Percentiles rank a stretch among this genome's conserved stretches.
These are phyloP conservation scores for Alternaria consortialis DNA, from an alignment of 2,329 filamentous ascomycete species.

Conservation along the genomic window DNA sequence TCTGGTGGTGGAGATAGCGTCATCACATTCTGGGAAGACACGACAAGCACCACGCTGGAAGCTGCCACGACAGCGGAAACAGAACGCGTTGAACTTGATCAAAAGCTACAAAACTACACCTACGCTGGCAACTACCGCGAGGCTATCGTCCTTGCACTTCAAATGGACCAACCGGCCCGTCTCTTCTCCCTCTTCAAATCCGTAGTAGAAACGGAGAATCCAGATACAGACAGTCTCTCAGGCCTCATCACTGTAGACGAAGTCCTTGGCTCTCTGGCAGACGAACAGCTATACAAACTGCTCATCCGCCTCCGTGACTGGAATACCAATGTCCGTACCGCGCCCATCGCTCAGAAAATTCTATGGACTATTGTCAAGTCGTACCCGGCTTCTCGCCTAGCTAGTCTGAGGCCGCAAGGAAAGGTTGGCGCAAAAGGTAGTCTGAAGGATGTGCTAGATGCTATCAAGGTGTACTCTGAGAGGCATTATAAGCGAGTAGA, in stretches of 20 bases:
- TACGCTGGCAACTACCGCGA: slow-evolving; percentile 87
- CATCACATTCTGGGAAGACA: slow-evolving; percentile 95
- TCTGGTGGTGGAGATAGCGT: slow-evolving; percentile 93
- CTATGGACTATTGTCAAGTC: slow-evolving; percentile 80
- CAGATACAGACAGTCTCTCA: slow-evolving; percentile 70
- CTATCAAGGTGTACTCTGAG: slow-evolving; percentile 89
- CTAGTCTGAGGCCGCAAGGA: slow-evolving; percentile 64
- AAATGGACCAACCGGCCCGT: slow-evolving; percentile 91
- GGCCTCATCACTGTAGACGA: slow-evolving; percentile 78
- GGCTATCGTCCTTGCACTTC: slow-evolving; percentile 88
- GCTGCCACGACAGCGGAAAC: slow-evolving; percentile 77
- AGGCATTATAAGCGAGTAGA: slow-evolving; percentile 90
- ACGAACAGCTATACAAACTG: slow-evolving; percentile 85
- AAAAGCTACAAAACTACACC: slow-evolving; percentile 92
- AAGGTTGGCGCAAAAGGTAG: slow-evolving; percentile 49
- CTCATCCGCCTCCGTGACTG: slow-evolving; percentile 88
- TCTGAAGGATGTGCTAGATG: slow-evolving; percentile 84
- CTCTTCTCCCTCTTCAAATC: slow-evolving; percentile 84
- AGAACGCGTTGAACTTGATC: slow-evolving; percentile 89
- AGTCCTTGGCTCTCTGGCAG: slow-evolving; percentile 78
- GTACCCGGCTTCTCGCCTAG: slow-evolving; percentile 81
- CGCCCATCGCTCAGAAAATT: slow-evolving; percentile 84
- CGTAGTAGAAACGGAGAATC: slow-evolving; percentile 71
- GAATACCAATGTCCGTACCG: slow-evolving; percentile 94
- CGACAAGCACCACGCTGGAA: slow-evolving; percentile 79